These are phyloP conservation scores for Citrus trifoliata DNA, from an alignment of 345 rosid genomes.

Conservation along the genomic window DNA sequence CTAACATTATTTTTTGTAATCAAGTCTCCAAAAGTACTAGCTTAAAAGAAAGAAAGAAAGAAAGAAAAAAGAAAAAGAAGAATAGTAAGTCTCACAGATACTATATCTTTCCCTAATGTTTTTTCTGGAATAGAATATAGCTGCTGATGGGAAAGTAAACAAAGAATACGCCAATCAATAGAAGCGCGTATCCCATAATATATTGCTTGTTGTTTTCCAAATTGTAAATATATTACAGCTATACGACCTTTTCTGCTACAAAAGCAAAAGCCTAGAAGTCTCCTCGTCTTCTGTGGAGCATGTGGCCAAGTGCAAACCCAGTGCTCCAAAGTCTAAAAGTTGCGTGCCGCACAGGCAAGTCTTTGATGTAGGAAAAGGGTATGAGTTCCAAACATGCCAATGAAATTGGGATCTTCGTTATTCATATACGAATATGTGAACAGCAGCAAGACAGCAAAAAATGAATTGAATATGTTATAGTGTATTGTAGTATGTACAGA, in stretches of 20 bases:
- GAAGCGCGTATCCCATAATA: not conserved
- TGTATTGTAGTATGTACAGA: too few relatives aligned
- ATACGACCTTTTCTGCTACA: not conserved
- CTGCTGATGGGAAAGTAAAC: not conserved
- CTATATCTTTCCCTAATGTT: not conserved
- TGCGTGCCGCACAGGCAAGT: constrained; percentile 1
- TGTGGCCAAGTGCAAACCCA: not conserved
- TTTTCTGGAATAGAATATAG: not conserved
- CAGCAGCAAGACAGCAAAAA: too few relatives aligned
- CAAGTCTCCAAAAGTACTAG: too few relatives aligned
- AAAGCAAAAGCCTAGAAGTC: not conserved
- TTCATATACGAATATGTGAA: too few relatives aligned
- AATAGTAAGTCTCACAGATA: too few relatives aligned
- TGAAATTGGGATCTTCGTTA: not conserved
- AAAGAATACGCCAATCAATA: too few relatives aligned
- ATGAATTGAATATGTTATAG: too few relatives aligned
- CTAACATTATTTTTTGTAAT: too few relatives aligned
- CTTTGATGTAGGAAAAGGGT: not conserved
- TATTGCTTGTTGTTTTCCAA: not conserved
- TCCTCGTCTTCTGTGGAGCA: not conserved
- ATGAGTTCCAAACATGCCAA: not conserved
- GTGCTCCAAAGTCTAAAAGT: not conserved
- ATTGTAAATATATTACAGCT: not conserved
- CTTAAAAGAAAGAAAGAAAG: too few relatives aligned
- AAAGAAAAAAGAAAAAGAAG: too few relatives aligned